A percentile compares a stretch with the other conserved stretches of the same genome.
Conservation (phyloP, 768 basidiomycete genomes). For the Cystobasidium ongulense region DNA sequence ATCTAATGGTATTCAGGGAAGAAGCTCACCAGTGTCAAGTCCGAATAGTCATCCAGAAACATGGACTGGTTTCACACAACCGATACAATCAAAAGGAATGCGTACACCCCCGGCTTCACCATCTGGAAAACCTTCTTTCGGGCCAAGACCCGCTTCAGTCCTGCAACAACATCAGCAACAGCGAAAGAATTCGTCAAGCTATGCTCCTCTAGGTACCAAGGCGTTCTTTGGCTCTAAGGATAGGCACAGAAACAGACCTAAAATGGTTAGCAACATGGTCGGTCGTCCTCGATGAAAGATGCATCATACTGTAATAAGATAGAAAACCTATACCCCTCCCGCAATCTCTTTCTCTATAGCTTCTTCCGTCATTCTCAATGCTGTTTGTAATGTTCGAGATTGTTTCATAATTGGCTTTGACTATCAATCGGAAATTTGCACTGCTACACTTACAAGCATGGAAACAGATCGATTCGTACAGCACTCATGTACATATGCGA, state of each 20-base stretch:
- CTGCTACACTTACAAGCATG: too few species aligned
- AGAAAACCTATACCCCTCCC: too few species aligned
- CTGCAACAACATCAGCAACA: not conserved
- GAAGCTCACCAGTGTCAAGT: not conserved
- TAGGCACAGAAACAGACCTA: not conserved
- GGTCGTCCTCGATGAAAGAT: slow-evolving; percentile 8
- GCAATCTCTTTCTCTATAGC: too few species aligned
- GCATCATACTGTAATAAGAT: too few species aligned
- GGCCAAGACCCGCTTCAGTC: not conserved
- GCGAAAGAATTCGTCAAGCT: not conserved
- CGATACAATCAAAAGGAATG: not conserved
- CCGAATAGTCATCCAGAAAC: not conserved
- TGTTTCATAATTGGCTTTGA: too few species aligned
- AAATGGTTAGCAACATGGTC: not conserved
- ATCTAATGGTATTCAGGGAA: not conserved
- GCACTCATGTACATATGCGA: too few species aligned
- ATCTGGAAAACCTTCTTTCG: not conserved
- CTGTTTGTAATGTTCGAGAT: too few species aligned
- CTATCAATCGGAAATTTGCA: too few species aligned
- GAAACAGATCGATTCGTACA: too few species aligned
- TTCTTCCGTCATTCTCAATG: too few species aligned
- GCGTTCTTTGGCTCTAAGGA: not conserved
- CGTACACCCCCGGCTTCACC: not conserved
- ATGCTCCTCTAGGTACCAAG: not conserved
- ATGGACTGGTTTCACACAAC: not conserved